Base-by-base conservation (phyloP, 2,329 filamentous ascomycete genomes). In the Aureobasidium sp. region DNA sequence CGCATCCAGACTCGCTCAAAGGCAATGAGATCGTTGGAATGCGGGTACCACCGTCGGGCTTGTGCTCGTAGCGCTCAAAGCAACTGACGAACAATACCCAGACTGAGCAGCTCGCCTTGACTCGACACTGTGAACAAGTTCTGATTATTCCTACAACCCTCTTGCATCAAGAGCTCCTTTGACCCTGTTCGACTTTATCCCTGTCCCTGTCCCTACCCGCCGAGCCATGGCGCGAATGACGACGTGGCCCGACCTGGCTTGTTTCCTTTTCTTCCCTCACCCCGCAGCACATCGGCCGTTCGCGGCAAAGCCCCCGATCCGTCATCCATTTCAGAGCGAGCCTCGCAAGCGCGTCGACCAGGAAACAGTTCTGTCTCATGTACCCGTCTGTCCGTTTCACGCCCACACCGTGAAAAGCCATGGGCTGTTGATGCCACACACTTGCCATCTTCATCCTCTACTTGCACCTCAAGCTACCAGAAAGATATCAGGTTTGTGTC, bases 21-120 rank as follows among this genome's bases (percentile, higher is more conserved):
- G 46, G 46, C 26, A 47, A 56, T 50, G 46, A 48, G 47, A 62
- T 55, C 59, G 56, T 64, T 57, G 52, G 63, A 63, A 63, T 63
- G 56, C 56, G 50, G 56, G 56, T 60, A 60, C 50, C 57, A 39
- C 57, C 46, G 15, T 34, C 36, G 52, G 63, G 59, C 52, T 62
- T 62, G 63, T 61, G 56, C 63, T 47, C 34, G 34, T 32, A 20
- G 43, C 43, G 2, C 24, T 27, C 12, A 26, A 13, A 5, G 20
- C 27, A 17, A 34, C 17, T 34, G 32, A 37, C 12, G 32, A 29
- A 15, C 47, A 50, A 50, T 50, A 50, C 17, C 9, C 27, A 10
- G 15, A 32, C 47, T 20, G 46, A 34, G 27, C 9, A 8, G 10
- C 20, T 7, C 8, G 24, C 1, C 32, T 53, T 53, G 36, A 41